Evolutionary conservation across 1,139 yeast species (phyloP).

Genomic region (Nakaseomyces kungkrabaensis): DNA sequence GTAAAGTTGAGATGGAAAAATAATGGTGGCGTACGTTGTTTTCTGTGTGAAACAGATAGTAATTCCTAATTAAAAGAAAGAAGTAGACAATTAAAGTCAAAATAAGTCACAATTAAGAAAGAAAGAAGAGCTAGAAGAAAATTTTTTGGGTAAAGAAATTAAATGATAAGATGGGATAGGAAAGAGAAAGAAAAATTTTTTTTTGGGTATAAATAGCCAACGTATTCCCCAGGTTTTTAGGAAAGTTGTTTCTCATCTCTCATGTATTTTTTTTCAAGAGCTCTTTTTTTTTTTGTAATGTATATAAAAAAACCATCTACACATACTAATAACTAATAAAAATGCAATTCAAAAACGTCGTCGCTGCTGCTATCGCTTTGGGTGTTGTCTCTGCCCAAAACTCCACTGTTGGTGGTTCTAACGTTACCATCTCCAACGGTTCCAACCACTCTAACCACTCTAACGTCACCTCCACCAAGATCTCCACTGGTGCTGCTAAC

Average conservation of each 20-base stretch:
- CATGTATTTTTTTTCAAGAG: background rate
- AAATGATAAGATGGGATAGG: too few relatives aligned
- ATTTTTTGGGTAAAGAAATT: too few relatives aligned
- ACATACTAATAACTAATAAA: constrained; percentile 5
- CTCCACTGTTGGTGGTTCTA: constrained; percentile 30
- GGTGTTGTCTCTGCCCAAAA: constrained; percentile 27
- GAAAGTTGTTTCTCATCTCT: background rate
- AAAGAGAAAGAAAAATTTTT: background rate
- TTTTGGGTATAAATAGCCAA: background rate
- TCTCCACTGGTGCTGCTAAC: constrained; percentile 45
- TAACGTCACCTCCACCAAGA: constrained; percentile 25
- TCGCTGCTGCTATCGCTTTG: constrained; percentile 32
- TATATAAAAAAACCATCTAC: background rate
- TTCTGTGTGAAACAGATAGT: too few relatives aligned
- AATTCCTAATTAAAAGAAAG: too few relatives aligned
- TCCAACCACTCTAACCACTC: constrained; percentile 29
- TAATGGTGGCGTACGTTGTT: too few relatives aligned
- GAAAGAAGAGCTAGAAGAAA: too few relatives aligned
- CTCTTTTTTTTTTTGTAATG: background rate
- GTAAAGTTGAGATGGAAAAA: too few relatives aligned
- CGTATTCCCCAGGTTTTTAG: background rate
- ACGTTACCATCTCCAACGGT: constrained; percentile 31
- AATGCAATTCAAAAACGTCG: constrained; percentile 55
- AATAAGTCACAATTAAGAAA: too few relatives aligned
- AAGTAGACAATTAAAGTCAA: too few relatives aligned